These are phyloP conservation scores for Peronospora destructor DNA, from an alignment of 352 stramenopile species.

Conservation along the genomic window DNA sequence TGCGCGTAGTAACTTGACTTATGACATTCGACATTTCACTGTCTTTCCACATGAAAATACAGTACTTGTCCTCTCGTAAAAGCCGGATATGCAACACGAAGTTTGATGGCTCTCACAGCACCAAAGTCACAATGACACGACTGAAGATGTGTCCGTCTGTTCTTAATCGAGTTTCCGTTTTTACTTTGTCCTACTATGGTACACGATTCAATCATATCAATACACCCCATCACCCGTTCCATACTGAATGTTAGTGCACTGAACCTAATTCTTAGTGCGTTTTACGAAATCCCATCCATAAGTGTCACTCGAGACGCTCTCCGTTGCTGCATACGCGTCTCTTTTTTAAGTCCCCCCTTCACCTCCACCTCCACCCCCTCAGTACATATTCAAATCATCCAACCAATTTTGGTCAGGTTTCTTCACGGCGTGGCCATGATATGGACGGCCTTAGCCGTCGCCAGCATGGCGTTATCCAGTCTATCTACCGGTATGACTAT, in stretches of 20 bases:
- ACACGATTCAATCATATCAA: not conserved
- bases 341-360: not conserved
- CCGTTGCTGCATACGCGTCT: not conserved
- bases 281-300: slow-evolving; percentile 4
- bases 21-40: not conserved
- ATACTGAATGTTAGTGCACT: slow-evolving; percentile 3
- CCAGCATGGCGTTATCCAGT: slow-evolving; percentile 26
- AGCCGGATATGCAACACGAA: not conserved
- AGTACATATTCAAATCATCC: slow-evolving; percentile 7
- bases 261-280: slow-evolving; percentile 12
- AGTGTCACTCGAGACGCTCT: slow-evolving; percentile 1
- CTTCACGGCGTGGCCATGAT: slow-evolving; percentile 17
- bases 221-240: not conserved
- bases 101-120: slow-evolving; percentile 8
- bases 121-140: slow-evolving; percentile 6
- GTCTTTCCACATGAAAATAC: not conserved
- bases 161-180: not conserved
- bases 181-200: not conserved
- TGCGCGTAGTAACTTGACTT: not conserved
- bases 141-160: not conserved
- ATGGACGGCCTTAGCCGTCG: slow-evolving; percentile 34
- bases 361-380: not conserved
- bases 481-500: slow-evolving; percentile 35
- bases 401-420: slow-evolving; percentile 12
- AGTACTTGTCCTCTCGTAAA: not conserved